Percentiles rank a stretch among this genome's conserved stretches.
These are phyloP conservation scores for Evernia prunastri DNA, from an alignment of 495 filamentous ascomycete species.

Conservation along the genomic window DNA sequence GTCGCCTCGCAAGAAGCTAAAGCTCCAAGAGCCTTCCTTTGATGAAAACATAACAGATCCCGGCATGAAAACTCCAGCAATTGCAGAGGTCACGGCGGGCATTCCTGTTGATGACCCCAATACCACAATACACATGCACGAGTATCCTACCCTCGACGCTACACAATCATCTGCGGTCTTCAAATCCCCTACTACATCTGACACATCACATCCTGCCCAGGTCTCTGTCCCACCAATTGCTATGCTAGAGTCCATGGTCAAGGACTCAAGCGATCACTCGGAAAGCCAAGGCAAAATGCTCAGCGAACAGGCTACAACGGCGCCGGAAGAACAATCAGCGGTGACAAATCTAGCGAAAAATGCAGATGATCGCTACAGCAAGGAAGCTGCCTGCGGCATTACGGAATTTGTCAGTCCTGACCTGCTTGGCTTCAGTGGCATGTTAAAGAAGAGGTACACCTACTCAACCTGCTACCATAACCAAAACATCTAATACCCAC, in stretches of 20 bases:
- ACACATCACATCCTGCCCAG: neutral
- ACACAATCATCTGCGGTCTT: slow-evolving; percentile 33
- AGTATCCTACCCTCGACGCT: slow-evolving; percentile 48
- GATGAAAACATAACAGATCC: neutral
- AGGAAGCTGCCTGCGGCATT: slow-evolving; percentile 51
- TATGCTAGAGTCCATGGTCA: neutral
- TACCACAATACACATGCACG: no score
- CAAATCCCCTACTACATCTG: neutral
- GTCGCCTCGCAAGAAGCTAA: slow-evolving; percentile 20
- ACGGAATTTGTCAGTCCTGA: slow-evolving; percentile 46
- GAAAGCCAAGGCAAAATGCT: neutral
- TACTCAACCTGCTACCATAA: neutral
- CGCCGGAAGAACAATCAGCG: neutral
- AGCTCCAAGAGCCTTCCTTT: neutral
- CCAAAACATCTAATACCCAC: slow-evolving; percentile 15
- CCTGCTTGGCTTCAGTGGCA: slow-evolving; percentile 47
- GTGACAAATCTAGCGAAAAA: neutral
- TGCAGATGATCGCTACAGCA: slow-evolving; percentile 9
- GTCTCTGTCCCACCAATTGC: neutral
- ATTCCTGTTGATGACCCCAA: neutral
- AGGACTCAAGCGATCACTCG: neutral
- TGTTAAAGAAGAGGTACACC: slow-evolving; percentile 53
- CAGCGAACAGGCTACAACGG: neutral
- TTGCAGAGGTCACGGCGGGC: neutral
- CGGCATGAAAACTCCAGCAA: neutral